Conservation (phyloP, 305 asterid species). For the Ajuga reptans region DNA sequence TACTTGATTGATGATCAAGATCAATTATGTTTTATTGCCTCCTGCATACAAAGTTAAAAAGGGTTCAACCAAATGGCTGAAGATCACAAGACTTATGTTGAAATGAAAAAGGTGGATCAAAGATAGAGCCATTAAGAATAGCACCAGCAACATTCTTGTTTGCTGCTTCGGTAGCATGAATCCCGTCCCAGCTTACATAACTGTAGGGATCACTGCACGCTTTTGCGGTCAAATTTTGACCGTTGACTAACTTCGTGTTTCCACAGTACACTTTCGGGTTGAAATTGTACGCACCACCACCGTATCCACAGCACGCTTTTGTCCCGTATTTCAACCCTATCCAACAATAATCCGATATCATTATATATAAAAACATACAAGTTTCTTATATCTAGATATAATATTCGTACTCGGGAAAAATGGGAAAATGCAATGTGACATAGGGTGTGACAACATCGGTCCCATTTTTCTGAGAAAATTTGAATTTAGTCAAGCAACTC, state of each 20-base stretch:
- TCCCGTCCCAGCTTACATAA: slow-evolving; percentile 76
- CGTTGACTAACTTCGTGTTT: slow-evolving; percentile 39
- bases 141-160: slow-evolving; percentile 54
- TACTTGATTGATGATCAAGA: background rate
- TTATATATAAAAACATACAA: too few relatives aligned
- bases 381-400: too few relatives aligned
- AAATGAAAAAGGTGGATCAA: slow-evolving; percentile 61
- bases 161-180: slow-evolving; percentile 78
- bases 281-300: slow-evolving; percentile 61
- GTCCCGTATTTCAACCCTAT: slow-evolving; percentile 59
- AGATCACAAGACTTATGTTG: slow-evolving; percentile 34
- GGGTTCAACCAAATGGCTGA: slow-evolving; percentile 31
- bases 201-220: slow-evolving; percentile 59
- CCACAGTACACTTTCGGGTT: slow-evolving; percentile 48
- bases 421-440: too few relatives aligned
- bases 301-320: slow-evolving; percentile 69
- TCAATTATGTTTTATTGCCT: background rate
- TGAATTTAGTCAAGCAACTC: background rate
- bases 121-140: slow-evolving; percentile 50
- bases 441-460: background rate
- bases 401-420: too few relatives aligned
- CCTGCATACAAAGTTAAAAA: slow-evolving; percentile 2
- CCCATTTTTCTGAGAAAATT: background rate
- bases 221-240: slow-evolving; percentile 34
- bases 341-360: background rate